These are phyloP conservation scores for Sclerospora graminicola DNA, from an alignment of 352 stramenopile species.

Conservation along the genomic window DNA sequence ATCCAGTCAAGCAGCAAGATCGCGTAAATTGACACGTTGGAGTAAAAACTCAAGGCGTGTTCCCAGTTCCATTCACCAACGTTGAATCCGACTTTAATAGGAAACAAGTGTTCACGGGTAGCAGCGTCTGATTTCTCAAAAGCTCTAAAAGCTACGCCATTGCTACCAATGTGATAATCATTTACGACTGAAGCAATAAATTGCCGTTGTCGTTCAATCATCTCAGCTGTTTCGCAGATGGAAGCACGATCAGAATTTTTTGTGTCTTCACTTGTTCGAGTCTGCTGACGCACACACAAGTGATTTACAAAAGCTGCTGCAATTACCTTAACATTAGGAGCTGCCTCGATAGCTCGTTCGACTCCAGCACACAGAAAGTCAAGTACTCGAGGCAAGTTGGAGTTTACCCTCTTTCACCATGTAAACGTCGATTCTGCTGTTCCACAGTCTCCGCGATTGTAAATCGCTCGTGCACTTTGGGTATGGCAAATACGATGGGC, in stretches of 20 bases:
- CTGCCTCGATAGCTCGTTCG: conserved; percentile 9
- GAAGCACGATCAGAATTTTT: conserved; percentile 12
- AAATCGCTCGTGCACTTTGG: conserved; percentile 65
- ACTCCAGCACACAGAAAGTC: conserved; percentile 50
- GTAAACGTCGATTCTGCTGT: conserved; percentile 54
- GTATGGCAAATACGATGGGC: conserved; percentile 67
- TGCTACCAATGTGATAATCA: conserved; percentile 1
- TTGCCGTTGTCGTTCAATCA: conserved; percentile 20
- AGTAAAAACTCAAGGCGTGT: conserved; percentile 23
- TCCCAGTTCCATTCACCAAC: no score
- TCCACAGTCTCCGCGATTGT: conserved; percentile 48
- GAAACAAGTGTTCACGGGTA: conserved; percentile 25
- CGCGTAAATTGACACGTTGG: conserved; percentile 14
- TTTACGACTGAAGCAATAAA: conserved; percentile 16
- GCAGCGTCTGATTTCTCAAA: conserved; percentile 25
- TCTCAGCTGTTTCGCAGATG: conserved; percentile 1
- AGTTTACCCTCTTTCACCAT: conserved; percentile 26
- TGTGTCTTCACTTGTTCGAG: conserved; percentile 15
- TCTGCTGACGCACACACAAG: conserved; percentile 19
- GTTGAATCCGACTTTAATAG: conserved; percentile 67
- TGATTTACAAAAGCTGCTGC: conserved; percentile 17
- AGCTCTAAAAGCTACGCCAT: conserved; percentile 1
- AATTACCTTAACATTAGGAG: conserved; percentile 7
- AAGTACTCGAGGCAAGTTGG: conserved; percentile 41
- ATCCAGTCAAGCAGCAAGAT: conserved; percentile 74